Evolutionary conservation across 1,284 basidiomycete genomes (phyloP), one percentile per base, ranked within the genome.

Genomic region (Polyporus tsugae): DNA sequence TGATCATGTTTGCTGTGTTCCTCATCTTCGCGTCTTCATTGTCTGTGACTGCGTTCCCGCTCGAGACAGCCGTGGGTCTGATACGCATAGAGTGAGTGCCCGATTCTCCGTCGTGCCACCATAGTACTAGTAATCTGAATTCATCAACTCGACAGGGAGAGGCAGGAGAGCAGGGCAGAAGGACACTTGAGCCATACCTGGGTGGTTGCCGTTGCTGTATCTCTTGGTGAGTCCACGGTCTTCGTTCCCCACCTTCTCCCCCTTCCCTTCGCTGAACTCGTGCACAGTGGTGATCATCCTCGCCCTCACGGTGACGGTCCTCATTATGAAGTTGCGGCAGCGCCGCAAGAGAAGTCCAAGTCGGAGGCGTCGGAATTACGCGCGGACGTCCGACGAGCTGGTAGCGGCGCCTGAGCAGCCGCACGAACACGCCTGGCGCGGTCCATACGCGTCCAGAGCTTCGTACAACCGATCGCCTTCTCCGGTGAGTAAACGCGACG

Each of bases 261-360:
- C 22, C 36, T 39, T 17, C 36, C 10, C 9, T 41, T 19, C 36
- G 22, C 39, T 36, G 19, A 55, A 36, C 25, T 59, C 25, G 19
- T 64, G 66, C 65, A 7, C 52, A 60, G 58, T 60, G 58, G 38
- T 71, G 29, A 35, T 73, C 17, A 60, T 73, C 17, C 17, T 61
- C 44, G 46, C 49, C 13, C 64, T 73, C 17, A 66, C 64, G 17
- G 65, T 22, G 11, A 58, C 64, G 0, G 63, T 73, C 22, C 6
- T 71, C 33, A 15, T 68, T 58, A 41, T 73, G 46, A 73, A 73
- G 60, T 61, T 66, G 66, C 65, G 72, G 11, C 72, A 73, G 57
- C 60, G 67, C 25, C 68, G 60, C 42, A 60, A 22, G 58, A 29
- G 58, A 55, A 19, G 13, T 60, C 22, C 46, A 4, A 35, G 58